Conservation (phyloP, 2,329 filamentous ascomycete species). For the Amauroascus niger region DNA sequence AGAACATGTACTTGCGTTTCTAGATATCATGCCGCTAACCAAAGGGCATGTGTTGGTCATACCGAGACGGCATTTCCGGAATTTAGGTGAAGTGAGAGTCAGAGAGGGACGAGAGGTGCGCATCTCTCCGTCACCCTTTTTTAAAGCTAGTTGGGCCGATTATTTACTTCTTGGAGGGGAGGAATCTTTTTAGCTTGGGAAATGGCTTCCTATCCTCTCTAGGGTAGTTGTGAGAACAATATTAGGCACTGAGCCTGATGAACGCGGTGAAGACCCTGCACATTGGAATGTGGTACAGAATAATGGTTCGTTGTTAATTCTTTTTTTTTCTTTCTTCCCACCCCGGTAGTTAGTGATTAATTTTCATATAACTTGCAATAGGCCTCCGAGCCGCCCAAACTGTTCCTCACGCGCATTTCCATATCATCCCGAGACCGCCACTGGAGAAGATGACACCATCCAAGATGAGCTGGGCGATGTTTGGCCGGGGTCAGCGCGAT, state of each 20-base stretch:
- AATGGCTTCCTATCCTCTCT: constrained; percentile 45
- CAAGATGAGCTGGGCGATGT: constrained; percentile 35
- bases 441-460: constrained; percentile 20
- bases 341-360: constrained; percentile 1
- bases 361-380: constrained; percentile 21
- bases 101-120: constrained; percentile 59
- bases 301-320: constrained; percentile 49
- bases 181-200: constrained; percentile 33
- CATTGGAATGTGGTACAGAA: constrained; percentile 99
- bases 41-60: constrained; percentile 74
- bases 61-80: constrained; percentile 65
- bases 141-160: background rate
- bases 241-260: constrained; percentile 36
- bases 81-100: constrained; percentile 60
- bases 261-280: constrained; percentile 54
- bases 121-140: constrained; percentile 31
- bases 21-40: constrained; percentile 85
- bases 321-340: constrained; percentile 11
- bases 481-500: constrained; percentile 39
- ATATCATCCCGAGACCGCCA: constrained; percentile 73
- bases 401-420: constrained; percentile 88
- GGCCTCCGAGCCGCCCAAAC: constrained; percentile 80
- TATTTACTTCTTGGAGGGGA: background rate
- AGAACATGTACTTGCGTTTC: constrained; percentile 67
- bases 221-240: constrained; percentile 65